Evolutionary conservation across 1,139 yeast species (phyloP).

Genomic region (Kodamaea fungicola): DNA sequence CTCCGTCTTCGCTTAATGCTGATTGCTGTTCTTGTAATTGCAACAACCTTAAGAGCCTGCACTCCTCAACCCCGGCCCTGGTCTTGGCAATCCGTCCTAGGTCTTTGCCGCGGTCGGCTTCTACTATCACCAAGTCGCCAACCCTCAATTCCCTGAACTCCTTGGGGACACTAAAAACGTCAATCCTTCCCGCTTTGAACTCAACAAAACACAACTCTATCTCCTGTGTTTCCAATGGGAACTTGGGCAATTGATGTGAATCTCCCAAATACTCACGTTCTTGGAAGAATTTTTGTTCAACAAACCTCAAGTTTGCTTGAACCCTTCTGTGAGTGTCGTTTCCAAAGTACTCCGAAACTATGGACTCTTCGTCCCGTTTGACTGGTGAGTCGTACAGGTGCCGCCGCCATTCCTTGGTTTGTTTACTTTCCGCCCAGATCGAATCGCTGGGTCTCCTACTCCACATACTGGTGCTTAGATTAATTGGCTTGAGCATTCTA

Average conservation of each 20-base stretch:
- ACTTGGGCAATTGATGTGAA: constrained; percentile 38
- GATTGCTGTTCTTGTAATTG: constrained; percentile 59
- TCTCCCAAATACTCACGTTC: constrained; percentile 29
- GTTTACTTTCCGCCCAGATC: constrained; percentile 7
- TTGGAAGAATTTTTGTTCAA: constrained; percentile 13
- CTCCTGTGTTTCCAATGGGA: constrained; percentile 36
- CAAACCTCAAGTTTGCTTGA: constrained; percentile 22
- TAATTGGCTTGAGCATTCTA: constrained; percentile 6
- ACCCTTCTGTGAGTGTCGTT: constrained; percentile 41
- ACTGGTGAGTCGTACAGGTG: constrained; percentile 6
- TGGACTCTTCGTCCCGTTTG: background rate
- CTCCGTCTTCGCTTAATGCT: constrained; percentile 31
- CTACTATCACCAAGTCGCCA: constrained; percentile 87
- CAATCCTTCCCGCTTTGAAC: constrained; percentile 84
- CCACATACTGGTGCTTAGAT: constrained; percentile 6
- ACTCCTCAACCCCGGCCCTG: constrained; percentile 64
- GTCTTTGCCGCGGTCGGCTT: constrained; percentile 96
- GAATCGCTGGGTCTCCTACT: constrained; percentile 8
- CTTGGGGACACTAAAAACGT: constrained; percentile 68
- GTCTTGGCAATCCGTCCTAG: constrained; percentile 75
- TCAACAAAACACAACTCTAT: constrained; percentile 61
- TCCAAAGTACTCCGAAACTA: constrained; percentile 30
- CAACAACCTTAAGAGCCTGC: constrained; percentile 49
- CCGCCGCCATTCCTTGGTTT: constrained; percentile 5
- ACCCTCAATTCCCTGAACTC: constrained; percentile 25